These are phyloP conservation scores for Phytophthora pisi DNA, from an alignment of 352 stramenopile genomes.

Conservation along the genomic window DNA sequence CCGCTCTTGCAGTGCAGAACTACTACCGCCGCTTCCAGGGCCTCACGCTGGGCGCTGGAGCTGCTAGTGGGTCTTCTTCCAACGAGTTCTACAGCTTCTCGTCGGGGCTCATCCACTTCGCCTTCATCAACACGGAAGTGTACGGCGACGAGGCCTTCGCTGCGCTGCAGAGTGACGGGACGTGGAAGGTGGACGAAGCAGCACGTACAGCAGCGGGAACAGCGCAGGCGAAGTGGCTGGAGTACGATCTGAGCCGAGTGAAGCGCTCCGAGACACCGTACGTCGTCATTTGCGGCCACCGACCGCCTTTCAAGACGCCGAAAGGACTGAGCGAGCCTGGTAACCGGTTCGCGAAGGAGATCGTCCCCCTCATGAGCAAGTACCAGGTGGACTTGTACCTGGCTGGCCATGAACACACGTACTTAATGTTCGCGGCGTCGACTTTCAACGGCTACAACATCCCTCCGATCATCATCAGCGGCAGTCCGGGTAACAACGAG, in stretches of 20 bases:
- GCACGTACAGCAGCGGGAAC: slow-evolving; percentile 36
- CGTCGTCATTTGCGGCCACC: slow-evolving; percentile 76
- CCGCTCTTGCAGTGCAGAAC: slow-evolving; percentile 69
- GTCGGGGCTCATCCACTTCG: slow-evolving; percentile 71
- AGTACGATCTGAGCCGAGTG: slow-evolving; percentile 73
- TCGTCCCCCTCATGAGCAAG: slow-evolving; percentile 72
- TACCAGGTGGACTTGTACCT: slow-evolving; percentile 81
- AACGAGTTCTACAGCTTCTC: slow-evolving; percentile 83
- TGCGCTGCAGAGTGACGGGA: slow-evolving; percentile 50
- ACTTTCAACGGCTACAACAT: slow-evolving; percentile 55
- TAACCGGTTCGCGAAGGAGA: slow-evolving; percentile 70
- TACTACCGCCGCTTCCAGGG: slow-evolving; percentile 73
- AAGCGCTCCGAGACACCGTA: slow-evolving; percentile 65
- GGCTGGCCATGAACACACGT: slow-evolving; percentile 75
- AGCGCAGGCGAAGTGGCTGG: slow-evolving; percentile 63
- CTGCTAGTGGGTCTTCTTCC: slow-evolving; percentile 61
- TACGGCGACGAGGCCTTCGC: slow-evolving; percentile 74
- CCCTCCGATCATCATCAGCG: slow-evolving; percentile 76
- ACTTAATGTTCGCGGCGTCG: slow-evolving; percentile 65
- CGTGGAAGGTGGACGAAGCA: slow-evolving; percentile 56
- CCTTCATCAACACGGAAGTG: slow-evolving; percentile 80
- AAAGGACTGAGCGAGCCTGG: slow-evolving; percentile 36
- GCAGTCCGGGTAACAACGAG: slow-evolving; percentile 79
- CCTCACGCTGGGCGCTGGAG: slow-evolving; percentile 54
- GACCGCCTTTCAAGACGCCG: slow-evolving; percentile 74